Evolutionary conservation across 768 basidiomycete species (phyloP), one percentile per base, ranked within the genome.

Genomic region (Suillus spraguei): DNA sequence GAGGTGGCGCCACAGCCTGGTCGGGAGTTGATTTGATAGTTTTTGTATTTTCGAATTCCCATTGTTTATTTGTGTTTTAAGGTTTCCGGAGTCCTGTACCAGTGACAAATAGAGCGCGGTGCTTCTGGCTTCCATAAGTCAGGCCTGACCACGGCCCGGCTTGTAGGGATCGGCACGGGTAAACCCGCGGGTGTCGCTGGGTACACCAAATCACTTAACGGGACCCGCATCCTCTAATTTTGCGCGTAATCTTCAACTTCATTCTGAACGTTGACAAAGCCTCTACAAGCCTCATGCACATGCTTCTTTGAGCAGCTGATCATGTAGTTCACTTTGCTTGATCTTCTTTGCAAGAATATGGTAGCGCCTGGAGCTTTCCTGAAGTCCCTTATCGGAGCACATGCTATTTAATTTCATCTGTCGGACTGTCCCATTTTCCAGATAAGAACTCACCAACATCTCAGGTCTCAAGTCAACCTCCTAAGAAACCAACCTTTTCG

Each of bases 241-340:
- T 44, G 42, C 4, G 20, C 8, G 3, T 42, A 20, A 42, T 20
- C 20, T 42, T 13, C 5, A 39, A 39, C 38, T 39, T 14, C 38
- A 39, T 39, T 39, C 38, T 39, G 38, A 39, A 39, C 13, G 20
- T 44, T n/a, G 42, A 20, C 42, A 9, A 28, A 3, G 38, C 55
- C 55, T 39, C 38, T 58, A 38, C 5, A 41, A 11, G 38, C 55
- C 55, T 41, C 38, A 58, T 58, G 55, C 16, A 58, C 16, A 56
- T 41, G 4, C 38, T 58, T 58, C 56, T 41, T 20, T 58, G 24
- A 58, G 10, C 56, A 58, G 38, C 56, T 58, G 56, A 41, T 39
- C 38, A 58, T 13, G 39, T 32, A 58, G 38, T 6, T 20, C 5
- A 10, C 7, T 58, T 41, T 35, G 0, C 24, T 10, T 39, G 38